Evolutionary conservation across 2,329 filamentous ascomycete genomes (phyloP).

Genomic region (Fusarium lyarnte): DNA sequence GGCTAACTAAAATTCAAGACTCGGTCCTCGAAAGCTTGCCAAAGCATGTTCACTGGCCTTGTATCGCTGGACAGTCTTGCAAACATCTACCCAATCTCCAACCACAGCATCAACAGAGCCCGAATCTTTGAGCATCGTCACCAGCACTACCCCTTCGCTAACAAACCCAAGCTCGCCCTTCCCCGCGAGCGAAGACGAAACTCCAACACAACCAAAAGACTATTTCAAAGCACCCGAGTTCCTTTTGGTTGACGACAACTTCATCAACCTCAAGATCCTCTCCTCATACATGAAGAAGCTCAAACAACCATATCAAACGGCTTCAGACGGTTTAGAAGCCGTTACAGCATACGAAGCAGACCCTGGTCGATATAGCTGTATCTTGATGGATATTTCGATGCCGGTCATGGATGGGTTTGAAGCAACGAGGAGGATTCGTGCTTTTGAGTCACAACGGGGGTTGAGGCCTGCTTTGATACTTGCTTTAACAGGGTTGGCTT

Average conservation of each 20-base stretch:
- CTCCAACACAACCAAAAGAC: neutral
- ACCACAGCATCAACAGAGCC: neutral
- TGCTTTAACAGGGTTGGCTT: slow-evolving; percentile 63
- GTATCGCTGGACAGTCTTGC: slow-evolving; percentile 40
- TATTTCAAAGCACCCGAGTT: slow-evolving; percentile 29
- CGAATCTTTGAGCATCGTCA: neutral
- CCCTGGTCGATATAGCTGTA: slow-evolving; percentile 39
- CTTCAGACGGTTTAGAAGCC: slow-evolving; percentile 49
- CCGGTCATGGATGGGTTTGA: slow-evolving; percentile 65
- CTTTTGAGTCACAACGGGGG: slow-evolving; percentile 56
- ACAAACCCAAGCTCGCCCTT: slow-evolving; percentile 5
- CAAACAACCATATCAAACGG: slow-evolving; percentile 42
- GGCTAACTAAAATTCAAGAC: slow-evolving; percentile 28
- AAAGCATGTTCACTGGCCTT: slow-evolving; percentile 44
- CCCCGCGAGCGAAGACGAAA: slow-evolving; percentile 13
- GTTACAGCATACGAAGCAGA: slow-evolving; percentile 43
- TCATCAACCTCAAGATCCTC: slow-evolving; percentile 51
- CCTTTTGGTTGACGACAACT: slow-evolving; percentile 55
- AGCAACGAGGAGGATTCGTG: slow-evolving; percentile 60
- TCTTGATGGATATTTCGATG: slow-evolving; percentile 65
- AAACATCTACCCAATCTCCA: neutral
- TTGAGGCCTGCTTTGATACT: slow-evolving; percentile 58
- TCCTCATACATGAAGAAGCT: slow-evolving; percentile 50
- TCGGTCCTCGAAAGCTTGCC: slow-evolving; percentile 51
- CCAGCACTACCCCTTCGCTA: neutral